Evolutionary conservation across 2,329 filamentous ascomycete species (phyloP), one percentile per base, ranked within the genome.

Genomic region (Neonectria punicea): DNA sequence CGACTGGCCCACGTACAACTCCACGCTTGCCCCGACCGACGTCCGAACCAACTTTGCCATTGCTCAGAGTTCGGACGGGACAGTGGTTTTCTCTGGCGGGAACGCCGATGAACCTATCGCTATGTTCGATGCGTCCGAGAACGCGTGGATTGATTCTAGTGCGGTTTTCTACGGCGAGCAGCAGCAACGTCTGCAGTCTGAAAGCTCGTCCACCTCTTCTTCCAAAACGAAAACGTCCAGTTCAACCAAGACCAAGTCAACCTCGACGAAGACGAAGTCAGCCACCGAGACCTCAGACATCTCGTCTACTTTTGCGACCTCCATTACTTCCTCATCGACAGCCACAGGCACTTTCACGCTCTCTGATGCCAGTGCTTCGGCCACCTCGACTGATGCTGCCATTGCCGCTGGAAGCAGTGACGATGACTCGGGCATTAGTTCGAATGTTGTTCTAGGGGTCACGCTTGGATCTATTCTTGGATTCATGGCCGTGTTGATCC

Each of bases 381-480:
- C 72, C 47, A 67, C 71, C 18, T 66, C 66, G n/a, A 73, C 71
- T 14, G 68, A 69, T 46, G 66, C 71, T 9, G 72, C 76, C 13
- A 65, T 77, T 1, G 66, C 74, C 5, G 70, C 73, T 14, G 72
- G 73, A 11, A 76, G n/a, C 16, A 63, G 61, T 20, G 61, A 58
- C 11, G 67, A 77, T 28, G 74, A 76, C 25, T 78, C 80, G 43
- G 77, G 73, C n/a, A 67, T 78, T 53, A 75, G 77, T 63, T 75
- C 82, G 76, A 82, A 85, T 79, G 70, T 89, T 8, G 91, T 97
- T 30, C 85, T 98, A 1, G 94, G 93, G 36, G 92, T 93, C 55
- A 92, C 92, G 0, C 85, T 98, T 1, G 94, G 94, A 13, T 89
- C 90, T n/a, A 89, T 97, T 22, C 87, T 92, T 57, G 93, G 92